Conservation (phyloP, 139 green algal genomes). For the Edaphochlamys debaryana region DNA sequence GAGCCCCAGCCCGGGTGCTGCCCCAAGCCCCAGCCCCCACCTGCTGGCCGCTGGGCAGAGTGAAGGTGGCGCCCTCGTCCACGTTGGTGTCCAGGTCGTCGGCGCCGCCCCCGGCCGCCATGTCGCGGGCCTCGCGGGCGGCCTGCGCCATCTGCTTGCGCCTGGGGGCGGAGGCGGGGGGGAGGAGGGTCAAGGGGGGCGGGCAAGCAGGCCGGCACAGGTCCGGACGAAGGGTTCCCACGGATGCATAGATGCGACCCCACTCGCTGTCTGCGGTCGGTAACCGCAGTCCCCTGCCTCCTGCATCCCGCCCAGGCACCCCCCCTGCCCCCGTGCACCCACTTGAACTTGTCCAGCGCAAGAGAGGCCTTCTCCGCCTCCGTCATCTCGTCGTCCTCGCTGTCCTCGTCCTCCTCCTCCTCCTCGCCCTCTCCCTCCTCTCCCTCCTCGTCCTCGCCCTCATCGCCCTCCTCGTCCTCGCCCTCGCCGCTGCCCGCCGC, state of each 20-base stretch:
- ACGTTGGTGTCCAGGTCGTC: constrained; percentile 77
- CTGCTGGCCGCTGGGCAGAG: constrained; percentile 66
- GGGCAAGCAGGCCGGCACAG: too few species aligned
- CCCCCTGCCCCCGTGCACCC: neutral
- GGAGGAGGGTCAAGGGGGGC: too few species aligned
- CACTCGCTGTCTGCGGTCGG: too few species aligned
- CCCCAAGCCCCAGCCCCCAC: too few species aligned
- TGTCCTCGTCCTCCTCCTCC: constrained; percentile 56
- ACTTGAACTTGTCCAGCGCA: constrained; percentile 67
- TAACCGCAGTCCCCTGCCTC: neutral
- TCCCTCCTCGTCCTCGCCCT: constrained; percentile 47
- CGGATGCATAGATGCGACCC: too few species aligned
- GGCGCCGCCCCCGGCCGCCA: constrained; percentile 46
- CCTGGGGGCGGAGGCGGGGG: constrained; percentile 29
- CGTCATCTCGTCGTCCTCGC: constrained; percentile 65
- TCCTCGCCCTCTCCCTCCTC: constrained; percentile 42
- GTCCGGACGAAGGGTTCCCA: too few species aligned
- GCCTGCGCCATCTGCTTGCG: constrained; percentile 54
- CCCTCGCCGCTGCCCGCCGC: constrained; percentile 23
- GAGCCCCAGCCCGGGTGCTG: too few species aligned
- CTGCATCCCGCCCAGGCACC: neutral
- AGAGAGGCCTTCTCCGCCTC: constrained; percentile 65
- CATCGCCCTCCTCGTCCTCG: constrained; percentile 46
- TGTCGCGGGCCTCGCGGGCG: constrained; percentile 65
- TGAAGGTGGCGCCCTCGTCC: constrained; percentile 58